Evolutionary conservation across 495 filamentous ascomycete genomes (phyloP), one percentile per base, ranked within the genome.

Genomic region (Saxophila tyrrhenica): DNA sequence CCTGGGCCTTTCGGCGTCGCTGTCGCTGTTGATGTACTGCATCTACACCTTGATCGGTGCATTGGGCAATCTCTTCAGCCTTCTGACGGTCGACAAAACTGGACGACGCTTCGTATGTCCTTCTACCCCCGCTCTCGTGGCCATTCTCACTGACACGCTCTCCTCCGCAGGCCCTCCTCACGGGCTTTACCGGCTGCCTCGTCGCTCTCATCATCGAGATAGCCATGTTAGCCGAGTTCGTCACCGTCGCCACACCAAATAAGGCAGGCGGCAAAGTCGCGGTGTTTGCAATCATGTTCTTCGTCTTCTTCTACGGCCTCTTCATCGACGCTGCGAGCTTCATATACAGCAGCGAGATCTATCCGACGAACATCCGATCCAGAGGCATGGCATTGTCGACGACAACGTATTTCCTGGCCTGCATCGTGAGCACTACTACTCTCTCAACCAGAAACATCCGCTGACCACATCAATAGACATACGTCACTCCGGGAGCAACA

Each of bases 301-400:
- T 68, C 61, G 62, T 68, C 46, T 70, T 66, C 61, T 54, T 70
- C 72, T 79, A 83, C 72, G 77, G 84, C 67, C 75, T 73, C 53
- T 64, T 66, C 55, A 68, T 70, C 60, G 64, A 67, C 42, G 62
- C 62, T 17, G 57, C 62, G 0, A 58, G 54, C n/a, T 65, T 63
- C 62, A 65, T 67, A 53, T 65, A 62, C 56, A 43, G 38, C 46
- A 35, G 39, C 15, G 56, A 60, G 51, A 62, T 66, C 53, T 64
- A 57, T 39, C 64, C 64, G 15, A 66, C 64, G 13, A 59, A 61
- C 50, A 64, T 66, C 41, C 61, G 64, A 25, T 53, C 61, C 3
- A 16, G 41, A 11, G 64, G 64, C 16, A 57, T 66, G 19, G 56
- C 52, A 7, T 29, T 63, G 19, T 51, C 64, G 5, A 61, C 55